Evolutionary conservation across 495 filamentous ascomycete genomes (phyloP).

Genomic region (Collariella sp.): DNA sequence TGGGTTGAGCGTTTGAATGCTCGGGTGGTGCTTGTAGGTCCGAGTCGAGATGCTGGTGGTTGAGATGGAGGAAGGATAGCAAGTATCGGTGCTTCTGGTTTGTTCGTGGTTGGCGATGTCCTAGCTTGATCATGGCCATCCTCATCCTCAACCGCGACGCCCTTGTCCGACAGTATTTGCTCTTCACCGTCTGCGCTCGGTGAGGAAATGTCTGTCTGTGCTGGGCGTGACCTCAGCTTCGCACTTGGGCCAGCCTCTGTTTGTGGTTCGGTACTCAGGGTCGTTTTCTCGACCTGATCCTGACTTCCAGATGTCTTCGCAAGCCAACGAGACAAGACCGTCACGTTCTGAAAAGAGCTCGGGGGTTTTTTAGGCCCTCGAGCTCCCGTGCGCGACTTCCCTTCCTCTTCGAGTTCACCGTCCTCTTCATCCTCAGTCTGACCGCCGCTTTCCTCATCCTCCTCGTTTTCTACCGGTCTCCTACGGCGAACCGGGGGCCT

Average conservation of each 20-base stretch:
- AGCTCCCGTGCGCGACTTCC: background rate
- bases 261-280: background rate
- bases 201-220: too few species aligned
- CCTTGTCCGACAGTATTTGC: background rate
- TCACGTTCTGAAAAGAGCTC: background rate
- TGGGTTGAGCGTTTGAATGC: conserved; percentile 49
- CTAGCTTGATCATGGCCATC: background rate
- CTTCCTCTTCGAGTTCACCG: conserved; percentile 3
- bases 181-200: background rate
- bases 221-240: background rate
- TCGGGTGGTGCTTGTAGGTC: conserved; percentile 13
- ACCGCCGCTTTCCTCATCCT: background rate
- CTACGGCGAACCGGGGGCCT: background rate
- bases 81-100: conserved; percentile 26
- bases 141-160: background rate
- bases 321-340: conserved; percentile 18
- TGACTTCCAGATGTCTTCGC: conserved; percentile 8
- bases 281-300: background rate
- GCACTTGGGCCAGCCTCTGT: background rate
- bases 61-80: conserved; percentile 35
- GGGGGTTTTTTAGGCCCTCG: background rate
- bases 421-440: conserved; percentile 7
- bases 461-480: conserved; percentile 15
- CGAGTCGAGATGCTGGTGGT: conserved; percentile 17
- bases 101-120: background rate